A percentile compares a stretch with the other conserved stretches of the same genome.
Evolutionary conservation across 2,329 filamentous ascomycete species (phyloP).

Genomic region (Tolypocladium ovalisporum): DNA sequence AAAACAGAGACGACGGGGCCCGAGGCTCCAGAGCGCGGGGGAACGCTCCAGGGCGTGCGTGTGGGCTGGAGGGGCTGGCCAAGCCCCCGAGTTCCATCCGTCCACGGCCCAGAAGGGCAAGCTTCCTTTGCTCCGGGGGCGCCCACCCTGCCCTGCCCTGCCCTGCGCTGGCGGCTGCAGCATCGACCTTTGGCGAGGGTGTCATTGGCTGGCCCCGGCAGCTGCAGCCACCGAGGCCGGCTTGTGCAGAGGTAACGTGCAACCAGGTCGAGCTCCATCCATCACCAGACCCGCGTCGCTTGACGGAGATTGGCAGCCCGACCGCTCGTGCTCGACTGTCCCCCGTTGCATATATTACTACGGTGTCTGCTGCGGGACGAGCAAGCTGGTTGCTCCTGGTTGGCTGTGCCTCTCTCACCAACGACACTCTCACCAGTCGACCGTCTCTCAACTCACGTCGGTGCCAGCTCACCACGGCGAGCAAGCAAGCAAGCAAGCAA

Average conservation of each 20-base stretch:
- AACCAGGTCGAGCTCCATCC: not conserved
- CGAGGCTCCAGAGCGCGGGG: not conserved
- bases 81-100: too few relatives aligned
- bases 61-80: too few relatives aligned
- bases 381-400: not conserved
- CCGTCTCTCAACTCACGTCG: not conserved
- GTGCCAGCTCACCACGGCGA: not conserved
- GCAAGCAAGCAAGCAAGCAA: not conserved
- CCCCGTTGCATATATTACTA: not conserved
- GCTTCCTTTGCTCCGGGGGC: conserved; percentile 9
- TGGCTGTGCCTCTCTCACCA: not conserved
- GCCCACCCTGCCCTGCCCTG: too few relatives aligned
- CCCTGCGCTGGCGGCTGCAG: too few relatives aligned
- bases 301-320: conserved; percentile 4
- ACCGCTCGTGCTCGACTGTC: not conserved
- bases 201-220: not conserved
- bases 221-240: not conserved
- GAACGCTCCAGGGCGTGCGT: too few relatives aligned
- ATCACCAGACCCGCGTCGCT: conserved; percentile 1
- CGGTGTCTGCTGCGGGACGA: not conserved
- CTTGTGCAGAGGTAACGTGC: not conserved
- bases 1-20: not conserved
- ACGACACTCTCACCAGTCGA: not conserved
- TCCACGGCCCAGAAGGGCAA: conserved; percentile 1
- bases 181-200: not conserved